Base-by-base conservation (phyloP, 1,284 basidiomycete genomes). In the Rhizopogon parksii region DNA sequence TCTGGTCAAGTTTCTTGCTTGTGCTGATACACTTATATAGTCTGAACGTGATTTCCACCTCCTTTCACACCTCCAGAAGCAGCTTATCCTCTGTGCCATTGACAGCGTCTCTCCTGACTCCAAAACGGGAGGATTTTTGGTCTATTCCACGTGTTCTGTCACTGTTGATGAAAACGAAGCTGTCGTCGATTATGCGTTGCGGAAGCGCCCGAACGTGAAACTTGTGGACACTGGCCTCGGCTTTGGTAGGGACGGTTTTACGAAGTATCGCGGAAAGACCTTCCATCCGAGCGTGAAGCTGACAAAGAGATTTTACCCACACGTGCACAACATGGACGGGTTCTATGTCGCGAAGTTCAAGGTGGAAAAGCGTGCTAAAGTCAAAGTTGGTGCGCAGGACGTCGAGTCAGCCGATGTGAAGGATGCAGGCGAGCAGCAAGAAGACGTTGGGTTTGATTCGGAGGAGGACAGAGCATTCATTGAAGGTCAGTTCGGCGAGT, bases 321-420 rank as follows among this genome's bases (percentile, higher is more conserved):
- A 94, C 67, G 88, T 90, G 60, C 88, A 91, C 67, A 91, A 91
- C 66, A 91, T 99, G 90, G 96, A 99, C 69, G 96, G 96, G 2
- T 99, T 99, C 78, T 99, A 84, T 68, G 94, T 99, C 50, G 95
- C 95, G 57, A 99, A 99, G 72, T 91, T 99, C 77, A 96, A 93
- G 71, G 85, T 99, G 19, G 87, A 85, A 65, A 88, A 82, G 69
- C 79, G 84, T 54, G 66, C 71, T 47, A 94, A 91, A 71, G 65
- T 59, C 48, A 64, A 68, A 17, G 67, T 64, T n/a, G 69, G 65
- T 36, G 67, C 66, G 15, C 74, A 71, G 50, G 70, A 63, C 0
- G 69, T 61, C 6, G 67, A 61, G 47, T 60, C 57, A 32, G 67
- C 66, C 38, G 66, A 61, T 34, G 66, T 38, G 11, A 11, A 50